phyloP scores from a whole-genome alignment of 225 moss, liverwort and hornwort species.

The Pleurozium schreberi region DNA sequence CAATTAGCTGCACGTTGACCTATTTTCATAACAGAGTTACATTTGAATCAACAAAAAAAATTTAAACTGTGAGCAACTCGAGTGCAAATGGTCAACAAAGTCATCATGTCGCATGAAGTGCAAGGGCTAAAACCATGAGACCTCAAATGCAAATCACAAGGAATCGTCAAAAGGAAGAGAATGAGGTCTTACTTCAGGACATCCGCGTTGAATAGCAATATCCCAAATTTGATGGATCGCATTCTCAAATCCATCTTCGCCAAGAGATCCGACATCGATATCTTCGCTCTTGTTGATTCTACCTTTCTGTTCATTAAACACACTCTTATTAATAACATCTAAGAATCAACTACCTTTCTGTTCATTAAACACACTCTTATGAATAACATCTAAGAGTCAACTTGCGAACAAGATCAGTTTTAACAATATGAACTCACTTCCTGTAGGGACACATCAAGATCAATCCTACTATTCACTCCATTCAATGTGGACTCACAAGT shows the following conservation, averaged over 20 bases:
- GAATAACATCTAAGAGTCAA: no score
- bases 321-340: not conserved
- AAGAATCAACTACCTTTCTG: not conserved
- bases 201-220: no score
- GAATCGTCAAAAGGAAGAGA: not conserved
- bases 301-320: not conserved
- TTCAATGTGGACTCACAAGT: not conserved
- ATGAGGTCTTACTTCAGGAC: not conserved
- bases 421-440: no score
- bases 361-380: not conserved
- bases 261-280: not conserved
- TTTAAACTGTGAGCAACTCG: not conserved
- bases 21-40: not conserved
- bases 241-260: fast-evolving
- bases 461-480: no score
- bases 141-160: no score
- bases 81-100: not conserved
- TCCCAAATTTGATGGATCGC: fast-evolving
- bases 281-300: not conserved
- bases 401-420: not conserved
- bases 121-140: no score
- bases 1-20: fast-evolving
- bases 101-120: not conserved
- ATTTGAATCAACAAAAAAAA: no score
- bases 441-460: not conserved